Conservation (phyloP, 75 land plant genomes). For the Selaginella moellendorffii region DNA sequence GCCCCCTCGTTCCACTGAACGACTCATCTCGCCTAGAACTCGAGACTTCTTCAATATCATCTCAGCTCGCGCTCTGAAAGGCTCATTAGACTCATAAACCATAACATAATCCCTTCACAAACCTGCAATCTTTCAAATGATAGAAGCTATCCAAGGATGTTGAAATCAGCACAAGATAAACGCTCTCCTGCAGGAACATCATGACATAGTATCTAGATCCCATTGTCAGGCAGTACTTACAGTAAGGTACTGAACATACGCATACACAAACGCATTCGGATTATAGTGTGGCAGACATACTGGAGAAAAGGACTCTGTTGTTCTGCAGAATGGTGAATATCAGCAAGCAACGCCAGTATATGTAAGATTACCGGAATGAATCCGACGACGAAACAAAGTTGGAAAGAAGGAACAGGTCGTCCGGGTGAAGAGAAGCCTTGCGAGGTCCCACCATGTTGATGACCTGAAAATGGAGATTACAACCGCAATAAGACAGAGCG, state of each 20-base stretch:
- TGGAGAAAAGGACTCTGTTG: conserved; percentile 96
- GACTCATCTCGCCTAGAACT: conserved; percentile 75
- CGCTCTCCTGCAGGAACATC: conserved; percentile 41
- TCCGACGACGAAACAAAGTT: conserved; percentile 93
- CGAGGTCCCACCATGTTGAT: conserved; percentile 91
- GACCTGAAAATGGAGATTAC: conserved; percentile 35
- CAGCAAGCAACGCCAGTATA: no score
- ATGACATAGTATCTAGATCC: not conserved
- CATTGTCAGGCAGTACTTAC: conserved; percentile 32
- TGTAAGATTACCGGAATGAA: conserved; percentile 47
- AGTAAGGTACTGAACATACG: conserved; percentile 87
- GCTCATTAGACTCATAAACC: not conserved
- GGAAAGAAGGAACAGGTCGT: conserved; percentile 82
- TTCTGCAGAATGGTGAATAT: conserved; percentile 49
- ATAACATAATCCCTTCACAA: not conserved
- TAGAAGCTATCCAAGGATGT: conserved; percentile 78
- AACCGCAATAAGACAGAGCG: not conserved
- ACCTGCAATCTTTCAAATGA: conserved; percentile 97
- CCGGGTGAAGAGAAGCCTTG: conserved; percentile 86
- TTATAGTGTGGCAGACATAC: conserved; percentile 93
- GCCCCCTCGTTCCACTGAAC: conserved; percentile 64
- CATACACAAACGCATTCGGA: conserved; percentile 87
- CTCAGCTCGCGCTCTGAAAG: conserved; percentile 63
- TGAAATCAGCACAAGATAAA: conserved; percentile 74
- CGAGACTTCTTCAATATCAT: conserved; percentile 62